phyloP scores from a whole-genome alignment of 176 grass and related monocot species.

The Rhynchospora breviuscula region DNA sequence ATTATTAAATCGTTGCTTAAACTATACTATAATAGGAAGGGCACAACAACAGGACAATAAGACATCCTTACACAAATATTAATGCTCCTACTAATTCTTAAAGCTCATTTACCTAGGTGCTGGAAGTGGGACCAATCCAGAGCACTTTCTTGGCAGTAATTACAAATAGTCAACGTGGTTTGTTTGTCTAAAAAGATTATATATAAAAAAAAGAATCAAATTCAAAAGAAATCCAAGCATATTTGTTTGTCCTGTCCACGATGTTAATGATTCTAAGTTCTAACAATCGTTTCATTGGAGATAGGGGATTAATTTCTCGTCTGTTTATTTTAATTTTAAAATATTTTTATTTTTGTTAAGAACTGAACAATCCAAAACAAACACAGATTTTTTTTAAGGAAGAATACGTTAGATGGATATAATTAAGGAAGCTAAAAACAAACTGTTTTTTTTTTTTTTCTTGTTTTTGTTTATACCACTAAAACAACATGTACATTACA shows the following conservation, averaged over 20 bases:
- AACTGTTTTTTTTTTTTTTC: no score
- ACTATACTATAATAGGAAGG: background rate
- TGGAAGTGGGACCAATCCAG: background rate
- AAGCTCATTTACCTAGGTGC: background rate
- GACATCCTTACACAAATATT: background rate
- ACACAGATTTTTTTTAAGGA: no score
- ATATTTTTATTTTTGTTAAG: no score
- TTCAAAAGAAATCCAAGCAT: background rate
- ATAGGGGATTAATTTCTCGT: no score
- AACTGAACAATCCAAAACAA: no score
- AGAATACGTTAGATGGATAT: no score
- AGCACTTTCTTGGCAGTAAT: background rate
- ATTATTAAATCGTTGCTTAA: background rate
- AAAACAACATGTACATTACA: no score
- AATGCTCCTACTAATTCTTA: slow-evolving; percentile 5
- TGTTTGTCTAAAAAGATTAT: background rate
- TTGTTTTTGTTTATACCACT: no score
- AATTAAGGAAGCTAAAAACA: no score
- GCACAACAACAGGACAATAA: background rate
- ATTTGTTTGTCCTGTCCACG: background rate
- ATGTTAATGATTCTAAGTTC: no score
- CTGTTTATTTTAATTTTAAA: no score
- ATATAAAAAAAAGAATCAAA: background rate
- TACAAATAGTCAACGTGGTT: background rate
- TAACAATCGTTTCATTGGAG: no score